phyloP scores from a whole-genome alignment of 345 rosid genomes.

The Brassica cretica region DNA sequence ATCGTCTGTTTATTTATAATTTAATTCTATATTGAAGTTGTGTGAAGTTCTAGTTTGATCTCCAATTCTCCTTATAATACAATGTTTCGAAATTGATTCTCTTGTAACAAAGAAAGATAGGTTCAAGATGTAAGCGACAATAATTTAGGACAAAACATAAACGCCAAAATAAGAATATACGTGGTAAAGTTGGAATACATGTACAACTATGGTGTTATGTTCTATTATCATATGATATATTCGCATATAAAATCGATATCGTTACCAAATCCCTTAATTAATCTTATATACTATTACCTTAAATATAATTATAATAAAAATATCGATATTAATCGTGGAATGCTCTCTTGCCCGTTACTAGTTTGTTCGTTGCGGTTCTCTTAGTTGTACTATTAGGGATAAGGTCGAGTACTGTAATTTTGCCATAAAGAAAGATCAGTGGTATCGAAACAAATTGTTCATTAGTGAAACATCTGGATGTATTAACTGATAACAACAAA shows the following conservation, averaged over 20 bases:
- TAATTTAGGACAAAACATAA: conserved; percentile 14
- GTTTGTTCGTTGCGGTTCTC: conserved; percentile 23
- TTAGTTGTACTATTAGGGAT: conserved; percentile 22
- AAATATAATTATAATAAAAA: neutral
- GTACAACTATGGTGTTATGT: neutral
- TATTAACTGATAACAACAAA: neutral
- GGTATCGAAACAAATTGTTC: conserved; percentile 14
- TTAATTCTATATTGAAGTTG: conserved; percentile 8
- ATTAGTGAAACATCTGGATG: conserved; percentile 2
- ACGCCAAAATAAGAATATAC: neutral
- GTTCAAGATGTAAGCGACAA: conserved; percentile 19
- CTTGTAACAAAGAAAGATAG: conserved; percentile 14
- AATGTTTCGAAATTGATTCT: neutral
- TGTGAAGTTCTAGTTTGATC: conserved; percentile 10
- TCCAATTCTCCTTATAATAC: neutral
- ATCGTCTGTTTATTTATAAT: conserved; percentile 3
- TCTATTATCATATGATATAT: neutral
- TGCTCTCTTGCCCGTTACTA: conserved; percentile 21
- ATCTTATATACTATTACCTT: conserved; percentile 1
- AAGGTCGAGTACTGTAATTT: conserved; percentile 20
- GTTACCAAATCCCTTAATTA: conserved; percentile 22
- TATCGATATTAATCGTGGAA: conserved; percentile 12
- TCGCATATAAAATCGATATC: neutral
- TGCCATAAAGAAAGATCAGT: conserved; percentile 2
- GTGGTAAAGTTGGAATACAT: conserved; percentile 8